Evolutionary conservation across 768 basidiomycete species (phyloP).

Genomic region (Lanmaoa rubissima): DNA sequence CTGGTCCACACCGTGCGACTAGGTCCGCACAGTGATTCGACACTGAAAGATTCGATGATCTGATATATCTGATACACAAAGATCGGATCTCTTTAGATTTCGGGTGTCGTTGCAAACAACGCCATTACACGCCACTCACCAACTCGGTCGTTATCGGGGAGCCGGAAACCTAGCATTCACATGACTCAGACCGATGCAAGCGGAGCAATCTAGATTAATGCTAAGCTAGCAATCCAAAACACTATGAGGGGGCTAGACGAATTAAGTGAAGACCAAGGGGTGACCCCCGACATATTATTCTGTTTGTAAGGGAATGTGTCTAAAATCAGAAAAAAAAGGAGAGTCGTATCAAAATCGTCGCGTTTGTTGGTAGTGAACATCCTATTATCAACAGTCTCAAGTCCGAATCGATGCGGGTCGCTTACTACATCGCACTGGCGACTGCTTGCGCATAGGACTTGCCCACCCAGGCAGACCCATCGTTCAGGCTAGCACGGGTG

Average conservation of each 20-base stretch:
- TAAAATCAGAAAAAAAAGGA: constrained; percentile 13
- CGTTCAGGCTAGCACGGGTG: constrained; percentile 26
- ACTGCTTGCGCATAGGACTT: constrained; percentile 34
- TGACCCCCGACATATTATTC: background rate
- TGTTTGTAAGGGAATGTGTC: constrained; percentile 13
- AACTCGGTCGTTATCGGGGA: background rate
- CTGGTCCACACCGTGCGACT: background rate
- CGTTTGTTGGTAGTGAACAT: background rate
- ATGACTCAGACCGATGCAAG: background rate
- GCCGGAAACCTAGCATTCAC: background rate
- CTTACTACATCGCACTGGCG: constrained; percentile 25
- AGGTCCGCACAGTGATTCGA: background rate
- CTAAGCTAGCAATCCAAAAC: constrained; percentile 8
- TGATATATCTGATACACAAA: background rate
- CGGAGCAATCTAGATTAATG: constrained; percentile 7
- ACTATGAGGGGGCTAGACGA: constrained; percentile 7
- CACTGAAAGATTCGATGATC: background rate
- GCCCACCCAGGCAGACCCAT: constrained; percentile 30
- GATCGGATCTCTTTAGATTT: background rate
- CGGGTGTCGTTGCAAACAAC: background rate
- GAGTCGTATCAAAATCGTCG: constrained; percentile 15
- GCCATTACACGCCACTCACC: background rate
- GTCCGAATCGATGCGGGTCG: background rate
- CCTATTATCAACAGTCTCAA: background rate
- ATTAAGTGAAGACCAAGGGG: constrained; percentile 13